Evolutionary conservation across 2,329 filamentous ascomycete species (phyloP).

Genomic region (Fusarium piperis): DNA sequence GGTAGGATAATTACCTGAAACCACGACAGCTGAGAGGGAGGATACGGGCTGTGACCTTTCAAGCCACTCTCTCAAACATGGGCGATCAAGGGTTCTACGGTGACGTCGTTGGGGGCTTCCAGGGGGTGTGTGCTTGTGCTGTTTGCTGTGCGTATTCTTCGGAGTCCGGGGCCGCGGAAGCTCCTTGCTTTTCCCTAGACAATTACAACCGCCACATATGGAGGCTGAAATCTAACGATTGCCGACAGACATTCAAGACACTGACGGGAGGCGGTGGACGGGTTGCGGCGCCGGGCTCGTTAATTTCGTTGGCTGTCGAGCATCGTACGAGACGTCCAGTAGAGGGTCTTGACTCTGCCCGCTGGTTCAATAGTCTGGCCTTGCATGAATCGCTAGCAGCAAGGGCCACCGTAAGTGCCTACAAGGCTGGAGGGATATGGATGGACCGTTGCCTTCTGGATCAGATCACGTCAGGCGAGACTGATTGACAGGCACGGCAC

Average conservation of each 20-base stretch:
- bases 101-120: background rate
- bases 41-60: background rate
- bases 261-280: background rate
- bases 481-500: background rate
- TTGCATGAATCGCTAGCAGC: slow-evolving; percentile 31
- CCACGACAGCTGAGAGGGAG: slow-evolving; percentile 1
- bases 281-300: background rate
- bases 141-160: background rate
- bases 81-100: background rate
- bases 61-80: slow-evolving; percentile 1
- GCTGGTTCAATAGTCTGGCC: slow-evolving; percentile 21
- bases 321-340: slow-evolving; percentile 7
- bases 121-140: background rate
- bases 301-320: slow-evolving; percentile 29
- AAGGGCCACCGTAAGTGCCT: background rate
- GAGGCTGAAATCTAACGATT: background rate
- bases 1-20: slow-evolving; percentile 21
- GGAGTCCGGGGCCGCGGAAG: background rate
- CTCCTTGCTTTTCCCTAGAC: background rate
- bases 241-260: background rate
- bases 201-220: slow-evolving; percentile 5
- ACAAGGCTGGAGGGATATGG: background rate
- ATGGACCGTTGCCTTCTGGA: background rate
- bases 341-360: background rate
- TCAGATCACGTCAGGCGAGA: slow-evolving; percentile 18